These are phyloP conservation scores for Podaxis sp. DNA, from an alignment of 768 basidiomycete species.

Conservation along the genomic window DNA sequence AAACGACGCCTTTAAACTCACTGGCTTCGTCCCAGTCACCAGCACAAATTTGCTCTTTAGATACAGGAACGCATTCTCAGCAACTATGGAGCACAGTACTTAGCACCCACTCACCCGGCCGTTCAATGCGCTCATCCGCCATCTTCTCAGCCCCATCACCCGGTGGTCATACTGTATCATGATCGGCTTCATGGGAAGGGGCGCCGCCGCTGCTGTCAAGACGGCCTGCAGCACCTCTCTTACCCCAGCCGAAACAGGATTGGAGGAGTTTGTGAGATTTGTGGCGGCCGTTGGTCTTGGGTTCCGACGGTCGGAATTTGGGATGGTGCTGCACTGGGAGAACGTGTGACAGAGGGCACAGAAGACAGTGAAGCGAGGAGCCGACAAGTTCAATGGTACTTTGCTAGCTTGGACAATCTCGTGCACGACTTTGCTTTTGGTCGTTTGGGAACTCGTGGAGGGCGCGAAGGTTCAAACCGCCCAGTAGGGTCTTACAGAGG, in stretches of 20 bases:
- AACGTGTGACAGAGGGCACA: neutral
- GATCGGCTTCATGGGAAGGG: constrained; percentile 22
- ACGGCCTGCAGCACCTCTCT: constrained; percentile 28
- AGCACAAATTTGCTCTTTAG: constrained; percentile 33
- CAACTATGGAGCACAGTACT: neutral
- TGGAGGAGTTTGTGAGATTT: constrained; percentile 20
- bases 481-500: neutral
- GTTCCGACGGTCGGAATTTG: neutral
- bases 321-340: neutral
- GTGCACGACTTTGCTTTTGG: no score
- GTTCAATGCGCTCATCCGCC: constrained; percentile 26
- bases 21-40: constrained; percentile 23
- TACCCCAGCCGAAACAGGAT: constrained; percentile 27
- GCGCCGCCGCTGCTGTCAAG: constrained; percentile 14
- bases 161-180: constrained; percentile 27
- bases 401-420: no score
- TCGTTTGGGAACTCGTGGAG: no score
- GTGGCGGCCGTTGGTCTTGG: constrained; percentile 13
- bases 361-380: neutral
- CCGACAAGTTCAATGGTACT: no score
- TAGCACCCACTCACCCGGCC: constrained; percentile 22
- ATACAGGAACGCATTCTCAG: constrained; percentile 28
- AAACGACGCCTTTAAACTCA: constrained; percentile 25
- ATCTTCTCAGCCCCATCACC: constrained; percentile 30
- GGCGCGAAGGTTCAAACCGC: neutral